Base-by-base conservation (phyloP, 805 yeast genomes). In the Wickerhamia fluorescens region DNA sequence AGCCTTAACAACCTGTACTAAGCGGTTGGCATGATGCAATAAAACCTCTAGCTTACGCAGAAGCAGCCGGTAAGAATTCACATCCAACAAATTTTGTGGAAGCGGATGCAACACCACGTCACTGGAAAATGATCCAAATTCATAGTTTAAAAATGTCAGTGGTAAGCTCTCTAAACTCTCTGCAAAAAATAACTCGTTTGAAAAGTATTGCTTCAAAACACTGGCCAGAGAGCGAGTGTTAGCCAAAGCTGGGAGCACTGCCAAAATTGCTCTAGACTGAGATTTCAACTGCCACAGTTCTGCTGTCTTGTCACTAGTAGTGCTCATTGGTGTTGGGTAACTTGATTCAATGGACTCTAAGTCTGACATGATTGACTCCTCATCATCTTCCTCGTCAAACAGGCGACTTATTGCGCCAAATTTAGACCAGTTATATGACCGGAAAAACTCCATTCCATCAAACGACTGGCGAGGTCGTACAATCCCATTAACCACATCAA, bases 171-270 rank as follows among this genome's bases (percentile, higher is more conserved):
- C 27, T 15, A 39, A 33, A 22, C 27, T 34, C 10, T 39, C 32
- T 14, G 43, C 43, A 20, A 29, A 34, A 16, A 39, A 39, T 11
- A 39, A 17, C 33, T 39, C 40, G 23, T 39, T 39, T 30, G 35
- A 32, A 28, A 39, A 39, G 28, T 27, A 37, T 17, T 34, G 40
- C 6, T 28, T 8, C 7, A 33, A 27, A 4, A 33, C 20, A 8
- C 20, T 17, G 15, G n/a, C 8, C 13, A 21, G 20, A 14, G 23
- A 20, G 9, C 23, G 23, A 13, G 14, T 22, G 12, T 25, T 29
- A 21, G 29, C 29, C 11, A 33, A 19, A 5, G 30, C 36, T 3
- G 36, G 36, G 14, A 33, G 15, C 15, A 26, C 14, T 14, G 29
- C 36, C 23, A 23, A 17, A 33, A 24, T 11, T 25, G 28, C 12